Base-by-base conservation (phyloP, 176 grass and related monocot species). In the Triticum monococcum region DNA sequence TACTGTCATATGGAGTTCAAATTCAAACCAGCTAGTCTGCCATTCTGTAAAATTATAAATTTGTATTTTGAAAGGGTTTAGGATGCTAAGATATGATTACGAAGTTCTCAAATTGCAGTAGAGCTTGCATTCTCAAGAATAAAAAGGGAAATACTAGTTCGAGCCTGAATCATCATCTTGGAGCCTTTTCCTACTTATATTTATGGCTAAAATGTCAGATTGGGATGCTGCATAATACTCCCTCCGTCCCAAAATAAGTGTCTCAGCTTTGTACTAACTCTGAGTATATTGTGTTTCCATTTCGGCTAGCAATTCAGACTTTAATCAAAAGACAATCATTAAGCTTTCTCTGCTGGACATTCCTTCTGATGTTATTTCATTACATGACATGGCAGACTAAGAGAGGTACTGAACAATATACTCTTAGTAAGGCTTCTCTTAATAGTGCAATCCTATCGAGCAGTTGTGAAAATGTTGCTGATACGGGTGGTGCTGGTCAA, bases 301-400 rank as follows among this genome's bases (percentile, higher is more conserved):
- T 77, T 57, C 7, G 36, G 14, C 56, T 59, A 59, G 56, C 18
- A 59, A 8, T 59, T 18, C 18, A n/a, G 48, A 48, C 61, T 57
- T 73, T 43, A 28, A 16, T 84, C 78, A 6, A 9, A 18, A 4
- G 25, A 75, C 9, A 79, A 73, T 31, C n/a, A 61, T 22, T 30
- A 46, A 72, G 12, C 31, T 37, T 79, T 79, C 46, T 62, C 8
- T 86, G 38, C 41, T 5, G 33, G 26, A 65, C 43, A 65, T 40
- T 20, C 32, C 32, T 66, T 64, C 7, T 54, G 79, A 72, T 70
- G 17, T 67, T 87, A 22, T 84, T 63, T 28, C 25, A 31, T 46
- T 64, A 31, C 54, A 72, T 72, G 43, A 70, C 71, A 63, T 72
- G 79, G 69, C n/a, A 83, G 40, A 48, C 68, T 64, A 78, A 46